Evolutionary conservation across 495 filamentous ascomycete species (phyloP), one percentile per base, ranked within the genome.

Genomic region (Endocarpon pusillum): DNA sequence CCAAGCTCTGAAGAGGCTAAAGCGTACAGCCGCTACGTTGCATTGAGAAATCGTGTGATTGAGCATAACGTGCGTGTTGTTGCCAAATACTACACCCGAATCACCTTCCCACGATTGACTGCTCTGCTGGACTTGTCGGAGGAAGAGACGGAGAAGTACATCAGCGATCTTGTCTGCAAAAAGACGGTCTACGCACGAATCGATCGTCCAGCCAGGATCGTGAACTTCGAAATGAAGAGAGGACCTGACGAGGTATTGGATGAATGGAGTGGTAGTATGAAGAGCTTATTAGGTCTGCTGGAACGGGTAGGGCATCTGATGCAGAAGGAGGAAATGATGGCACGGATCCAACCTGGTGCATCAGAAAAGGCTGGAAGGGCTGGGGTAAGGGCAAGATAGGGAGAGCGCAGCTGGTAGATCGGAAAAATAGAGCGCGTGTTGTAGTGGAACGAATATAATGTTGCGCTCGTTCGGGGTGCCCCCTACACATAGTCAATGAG

Each of bases 301-400:
- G 89, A 97, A 64, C 67, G 89, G 29, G 87, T 97, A 41, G 89
- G 96, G 55, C 89, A 97, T 60, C 62, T 97, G 53, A 97, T 97
- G 47, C 96, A 89, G 34, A 97, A 96, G 72, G 91, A 96, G 64
- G 91, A 96, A 67, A 97, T 97, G 89, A 97, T 97, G 89, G 89
- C 89, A 22, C 67, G 86, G 33, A 96, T 96, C 41, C 74, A 82
- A 53, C 83, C 78, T 3, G 58, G 73, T 19, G 71, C 71, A 38
- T 55, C 49, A n/a, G 67, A 70, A 37, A 65, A 64, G 51, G 54
- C 50, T n/a, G n/a, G n/a, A n/a, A n/a, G n/a, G n/a, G n/a, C n/a
- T n/a, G n/a, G n/a, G n/a, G n/a, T 1, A 43, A 44, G 36, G 46
- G n/a, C n/a, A n/a, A n/a, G n/a, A n/a, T n/a, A n/a, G n/a, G n/a